Evolutionary conservation across 163 green algal species (phyloP), one percentile per base, ranked within the genome.

Genomic region (Picocystis sp.): DNA sequence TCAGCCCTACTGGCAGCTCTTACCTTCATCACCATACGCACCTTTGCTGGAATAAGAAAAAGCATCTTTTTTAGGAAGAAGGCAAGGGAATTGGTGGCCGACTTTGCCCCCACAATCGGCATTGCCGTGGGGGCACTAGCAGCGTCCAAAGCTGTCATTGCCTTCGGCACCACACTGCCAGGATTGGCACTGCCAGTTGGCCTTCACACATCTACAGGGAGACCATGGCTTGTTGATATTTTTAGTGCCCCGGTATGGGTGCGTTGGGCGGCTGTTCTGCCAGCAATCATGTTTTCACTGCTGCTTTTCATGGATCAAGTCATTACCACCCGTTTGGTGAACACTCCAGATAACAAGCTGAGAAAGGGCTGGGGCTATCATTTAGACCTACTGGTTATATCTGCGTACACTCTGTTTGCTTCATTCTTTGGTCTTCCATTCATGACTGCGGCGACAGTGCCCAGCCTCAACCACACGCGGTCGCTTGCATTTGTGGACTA

Each of bases 311-410:
- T 66, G 24, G 59, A 66, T 24, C 56, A 68, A 45, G 53, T 56
- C 6, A 68, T 68, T 47, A 68, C 61, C 25, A 68, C 61, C 1
- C 29, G 61, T 33, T 57, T 68, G 14, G 61, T 68, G 15, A 60
- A 64, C 47, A 33, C 22, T 1, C 34, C 56, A 34, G 41, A 49
- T 19, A 61, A 67, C 38, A 38, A 47, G n/a, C 42, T 67, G 22
- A 10, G 23, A 12, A 61, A 61, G 50, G 61, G 58, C 2, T 49
- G 53, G n/a, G 61, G 57, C 10, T 68, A 68, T 52, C 61, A 68
- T 52, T 45, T 68, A 25, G 61, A 68, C 50, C 58, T 68, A 12
- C 22, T 64, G 23, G 46, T 68, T 11, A n/a, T 68, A 22, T 23
- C 53, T 19, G 35, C 51, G 22, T 43, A 60, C 43, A 62, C 45